These are phyloP conservation scores for Lentinula detonsa DNA, from an alignment of 768 basidiomycete genomes.

Conservation along the genomic window DNA sequence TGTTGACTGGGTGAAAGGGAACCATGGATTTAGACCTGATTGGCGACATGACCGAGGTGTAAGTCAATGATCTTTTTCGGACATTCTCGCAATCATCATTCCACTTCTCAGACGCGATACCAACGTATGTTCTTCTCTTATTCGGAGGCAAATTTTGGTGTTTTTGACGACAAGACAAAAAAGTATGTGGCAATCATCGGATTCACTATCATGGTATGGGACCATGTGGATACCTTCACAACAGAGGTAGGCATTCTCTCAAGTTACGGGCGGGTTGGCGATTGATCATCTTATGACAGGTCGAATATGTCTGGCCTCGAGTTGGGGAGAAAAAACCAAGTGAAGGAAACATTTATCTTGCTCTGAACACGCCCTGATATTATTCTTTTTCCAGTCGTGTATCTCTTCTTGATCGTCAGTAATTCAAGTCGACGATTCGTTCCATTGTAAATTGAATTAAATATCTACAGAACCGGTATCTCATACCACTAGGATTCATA, in stretches of 20 bases:
- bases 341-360: neutral
- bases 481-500: neutral
- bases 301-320: neutral
- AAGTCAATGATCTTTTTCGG: neutral
- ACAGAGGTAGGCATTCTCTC: neutral
- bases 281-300: neutral
- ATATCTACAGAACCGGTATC: neutral
- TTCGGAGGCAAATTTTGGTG: too few relatives aligned
- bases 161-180: neutral
- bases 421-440: too few relatives aligned
- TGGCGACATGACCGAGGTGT: neutral
- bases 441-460: neutral
- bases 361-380: neutral
- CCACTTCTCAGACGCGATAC: neutral
- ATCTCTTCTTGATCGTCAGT: neutral
- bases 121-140: neutral
- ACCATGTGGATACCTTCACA: slow-evolving; percentile 1
- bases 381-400: neutral
- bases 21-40: neutral
- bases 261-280: neutral
- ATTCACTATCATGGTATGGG: slow-evolving; percentile 1
- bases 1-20: too few relatives aligned
- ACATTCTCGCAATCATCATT: neutral
- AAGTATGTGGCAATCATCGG: neutral
- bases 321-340: slow-evolving; percentile 1